Evolutionary conservation across 1,284 basidiomycete species (phyloP).

Genomic region (Pyrrhoderma lamaoense): DNA sequence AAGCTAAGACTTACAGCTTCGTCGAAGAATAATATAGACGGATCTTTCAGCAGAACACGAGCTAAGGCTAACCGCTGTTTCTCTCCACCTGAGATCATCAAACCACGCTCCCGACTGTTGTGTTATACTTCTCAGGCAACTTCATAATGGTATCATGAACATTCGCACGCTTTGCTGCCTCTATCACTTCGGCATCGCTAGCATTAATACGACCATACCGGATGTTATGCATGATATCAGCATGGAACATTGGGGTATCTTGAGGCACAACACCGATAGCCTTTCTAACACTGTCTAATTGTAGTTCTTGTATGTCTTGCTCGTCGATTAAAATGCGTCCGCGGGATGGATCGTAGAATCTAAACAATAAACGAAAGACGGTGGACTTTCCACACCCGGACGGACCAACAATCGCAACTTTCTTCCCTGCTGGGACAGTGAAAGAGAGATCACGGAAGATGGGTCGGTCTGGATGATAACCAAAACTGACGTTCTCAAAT

Average conservation of each 20-base stretch:
- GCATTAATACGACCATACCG: constrained; percentile 89
- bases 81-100: constrained; percentile 98
- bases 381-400: constrained; percentile 99
- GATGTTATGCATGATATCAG: constrained; percentile 91
- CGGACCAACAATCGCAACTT: constrained; percentile 93
- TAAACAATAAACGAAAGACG: constrained; percentile 87
- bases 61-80: constrained; percentile 96
- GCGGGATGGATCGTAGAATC: constrained; percentile 84
- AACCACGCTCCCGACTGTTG: constrained; percentile 93
- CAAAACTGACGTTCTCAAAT: constrained; percentile 91
- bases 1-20: constrained; percentile 67
- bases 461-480: constrained; percentile 83
- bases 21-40: constrained; percentile 94
- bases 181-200: constrained; percentile 81
- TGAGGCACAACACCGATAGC: constrained; percentile 94
- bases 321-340: constrained; percentile 84
- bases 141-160: constrained; percentile 77
- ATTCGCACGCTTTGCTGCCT: constrained; percentile 80
- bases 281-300: constrained; percentile 66
- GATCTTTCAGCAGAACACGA: constrained; percentile 87
- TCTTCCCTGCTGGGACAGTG: constrained; percentile 90
- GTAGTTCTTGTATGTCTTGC: constrained; percentile 76
- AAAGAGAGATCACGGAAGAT: constrained; percentile 91
- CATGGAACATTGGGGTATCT: constrained; percentile 96
- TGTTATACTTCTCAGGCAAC: constrained; percentile 82